A percentile compares a stretch with the other conserved stretches of the same genome.
Conservation (phyloP, 139 green algal genomes). For the Asterochloris erici region DNA sequence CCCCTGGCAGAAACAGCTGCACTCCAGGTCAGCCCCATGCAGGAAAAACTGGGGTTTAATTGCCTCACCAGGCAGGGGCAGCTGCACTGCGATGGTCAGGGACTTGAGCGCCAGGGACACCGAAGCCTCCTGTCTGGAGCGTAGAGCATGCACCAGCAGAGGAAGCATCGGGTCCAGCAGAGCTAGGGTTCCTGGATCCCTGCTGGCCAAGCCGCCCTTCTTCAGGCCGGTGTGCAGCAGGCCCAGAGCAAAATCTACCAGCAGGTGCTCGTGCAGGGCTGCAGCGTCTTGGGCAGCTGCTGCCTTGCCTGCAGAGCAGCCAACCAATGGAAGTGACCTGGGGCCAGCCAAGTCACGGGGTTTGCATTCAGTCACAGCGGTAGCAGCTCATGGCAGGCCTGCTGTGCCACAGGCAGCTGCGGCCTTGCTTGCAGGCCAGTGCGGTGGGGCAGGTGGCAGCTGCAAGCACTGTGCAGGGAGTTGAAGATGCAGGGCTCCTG, state of each 20-base stretch:
- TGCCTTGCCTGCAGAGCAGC: constrained; percentile 26
- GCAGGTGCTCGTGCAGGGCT: constrained; percentile 51
- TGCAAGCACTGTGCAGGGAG: no score
- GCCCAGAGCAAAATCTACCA: constrained; percentile 77
- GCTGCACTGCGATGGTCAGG: constrained; percentile 44
- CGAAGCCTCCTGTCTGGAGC: constrained; percentile 42
- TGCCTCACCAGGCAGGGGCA: constrained; percentile 45
- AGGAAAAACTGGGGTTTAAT: neutral
- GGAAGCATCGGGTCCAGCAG: constrained; percentile 71
- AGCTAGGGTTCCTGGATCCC: constrained; percentile 24
- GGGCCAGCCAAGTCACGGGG: no score
- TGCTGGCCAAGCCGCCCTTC: constrained; percentile 40
- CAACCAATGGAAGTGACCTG: neutral
- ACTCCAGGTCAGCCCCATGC: no score
- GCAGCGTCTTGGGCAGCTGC: neutral
- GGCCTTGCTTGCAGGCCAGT: no score
- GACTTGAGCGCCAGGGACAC: constrained; percentile 51
- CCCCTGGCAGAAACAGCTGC: no score
- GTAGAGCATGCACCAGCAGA: constrained; percentile 58
- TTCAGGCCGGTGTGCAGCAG: constrained; percentile 56
- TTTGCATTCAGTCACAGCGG: no score
- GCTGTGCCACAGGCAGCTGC: no score
- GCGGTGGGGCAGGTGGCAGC: no score
- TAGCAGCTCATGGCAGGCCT: no score
- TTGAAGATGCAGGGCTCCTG: no score